Conservation (phyloP, 208 protist species). For the Sergeia podlipaevii region DNA sequence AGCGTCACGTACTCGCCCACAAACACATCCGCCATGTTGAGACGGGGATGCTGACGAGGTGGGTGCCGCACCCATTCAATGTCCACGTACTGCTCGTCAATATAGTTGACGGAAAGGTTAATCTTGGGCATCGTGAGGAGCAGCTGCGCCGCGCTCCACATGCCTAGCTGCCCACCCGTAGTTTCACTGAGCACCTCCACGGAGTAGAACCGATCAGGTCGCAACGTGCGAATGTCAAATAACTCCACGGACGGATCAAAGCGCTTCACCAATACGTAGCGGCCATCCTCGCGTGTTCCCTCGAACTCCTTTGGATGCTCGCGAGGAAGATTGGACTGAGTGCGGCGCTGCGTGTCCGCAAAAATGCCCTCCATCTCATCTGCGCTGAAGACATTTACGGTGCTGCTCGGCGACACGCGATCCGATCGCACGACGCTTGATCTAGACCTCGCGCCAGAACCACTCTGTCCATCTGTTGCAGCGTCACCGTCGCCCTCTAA, state of each 20-base stretch:
- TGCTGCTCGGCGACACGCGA: not conserved
- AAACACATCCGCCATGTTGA: constrained; percentile 19
- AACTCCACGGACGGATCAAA: constrained; percentile 9
- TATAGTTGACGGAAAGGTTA: constrained; percentile 23
- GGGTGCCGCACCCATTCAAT: constrained; percentile 52
- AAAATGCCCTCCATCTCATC: constrained; percentile 27
- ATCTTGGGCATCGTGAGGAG: constrained; percentile 76
- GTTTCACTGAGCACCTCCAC: constrained; percentile 82
- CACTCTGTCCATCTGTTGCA: constrained; percentile 5
- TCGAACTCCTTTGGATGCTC: constrained; percentile 21
- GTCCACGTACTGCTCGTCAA: constrained; percentile 74
- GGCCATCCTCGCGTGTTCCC: constrained; percentile 11
- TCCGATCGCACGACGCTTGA: not conserved
- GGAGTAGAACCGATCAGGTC: constrained; percentile 63
- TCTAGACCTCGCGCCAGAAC: not conserved
- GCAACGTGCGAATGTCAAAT: constrained; percentile 16
- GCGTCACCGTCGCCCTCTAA: not conserved
- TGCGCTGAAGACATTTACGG: not conserved
- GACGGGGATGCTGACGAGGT: constrained; percentile 3
- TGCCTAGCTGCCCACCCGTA: constrained; percentile 65
- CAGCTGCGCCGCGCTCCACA: constrained; percentile 67
- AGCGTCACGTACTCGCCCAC: constrained; percentile 35
- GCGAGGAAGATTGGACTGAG: constrained; percentile 7
- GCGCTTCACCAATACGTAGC: constrained; percentile 18
- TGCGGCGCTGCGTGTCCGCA: not conserved